phyloP scores from a whole-genome alignment of 805 yeast species.

The Lipomyces mesembrius region DNA sequence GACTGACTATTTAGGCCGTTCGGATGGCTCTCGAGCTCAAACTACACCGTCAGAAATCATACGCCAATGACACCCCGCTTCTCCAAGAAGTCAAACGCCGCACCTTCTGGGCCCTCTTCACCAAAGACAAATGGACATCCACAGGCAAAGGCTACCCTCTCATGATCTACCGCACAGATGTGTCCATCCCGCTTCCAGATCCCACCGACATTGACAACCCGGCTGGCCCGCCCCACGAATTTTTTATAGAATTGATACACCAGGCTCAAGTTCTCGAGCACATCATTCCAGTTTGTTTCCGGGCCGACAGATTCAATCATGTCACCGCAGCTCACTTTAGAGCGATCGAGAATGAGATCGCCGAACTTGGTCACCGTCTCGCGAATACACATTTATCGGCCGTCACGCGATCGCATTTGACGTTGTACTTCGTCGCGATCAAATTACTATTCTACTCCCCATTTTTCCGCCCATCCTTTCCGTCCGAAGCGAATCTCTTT shows the following conservation, averaged over 20 bases:
- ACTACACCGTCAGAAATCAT: slow-evolving; percentile 19
- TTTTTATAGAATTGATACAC: slow-evolving; percentile 19
- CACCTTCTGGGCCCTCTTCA: slow-evolving; percentile 24
- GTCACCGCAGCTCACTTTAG: slow-evolving; percentile 17
- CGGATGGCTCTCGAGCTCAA: slow-evolving; percentile 25
- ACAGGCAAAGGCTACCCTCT: slow-evolving; percentile 25
- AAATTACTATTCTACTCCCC: slow-evolving; percentile 21
- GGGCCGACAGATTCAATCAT: slow-evolving; percentile 13
- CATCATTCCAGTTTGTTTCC: slow-evolving; percentile 21
- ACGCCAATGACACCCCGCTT: slow-evolving; percentile 15
- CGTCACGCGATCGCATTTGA: slow-evolving; percentile 16
- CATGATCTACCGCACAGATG: slow-evolving; percentile 18
- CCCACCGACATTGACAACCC: slow-evolving; percentile 18
- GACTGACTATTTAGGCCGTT: slow-evolving; percentile 10
- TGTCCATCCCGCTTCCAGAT: slow-evolving; percentile 20
- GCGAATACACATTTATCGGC: slow-evolving; percentile 12
- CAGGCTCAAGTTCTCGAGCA: slow-evolving; percentile 20
- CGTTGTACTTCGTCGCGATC: slow-evolving; percentile 13
- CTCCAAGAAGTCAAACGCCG: slow-evolving; percentile 26
- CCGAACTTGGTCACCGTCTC: slow-evolving; percentile 5
- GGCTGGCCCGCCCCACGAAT: slow-evolving; percentile 17
- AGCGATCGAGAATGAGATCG: slow-evolving; percentile 13
- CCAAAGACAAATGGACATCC: slow-evolving; percentile 17
- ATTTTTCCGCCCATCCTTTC: slow-evolving; percentile 20
- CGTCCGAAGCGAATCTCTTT: slow-evolving; percentile 15